These are phyloP conservation scores for Ustilago lituana DNA, from an alignment of 1,284 basidiomycete species.

Conservation along the genomic window DNA sequence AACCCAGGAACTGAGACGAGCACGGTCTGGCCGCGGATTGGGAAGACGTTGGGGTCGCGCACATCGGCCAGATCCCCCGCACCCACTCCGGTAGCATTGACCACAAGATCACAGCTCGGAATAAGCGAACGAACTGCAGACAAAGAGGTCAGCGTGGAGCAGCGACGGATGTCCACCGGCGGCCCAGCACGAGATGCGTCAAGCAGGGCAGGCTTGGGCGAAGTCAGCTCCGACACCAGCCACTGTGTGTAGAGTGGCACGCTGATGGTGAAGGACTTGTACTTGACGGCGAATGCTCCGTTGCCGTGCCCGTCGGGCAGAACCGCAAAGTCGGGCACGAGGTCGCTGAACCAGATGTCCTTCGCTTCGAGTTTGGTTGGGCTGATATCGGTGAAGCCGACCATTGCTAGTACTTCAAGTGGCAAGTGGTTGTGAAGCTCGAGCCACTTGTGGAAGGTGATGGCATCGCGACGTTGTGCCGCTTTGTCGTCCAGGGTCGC, in stretches of 20 bases:
- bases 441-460: constrained; percentile 48
- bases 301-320: constrained; percentile 15
- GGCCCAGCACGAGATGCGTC: constrained; percentile 24
- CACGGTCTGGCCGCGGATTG: constrained; percentile 86
- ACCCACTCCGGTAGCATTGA: constrained; percentile 70
- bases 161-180: constrained; percentile 40
- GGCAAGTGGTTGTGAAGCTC: constrained; percentile 39
- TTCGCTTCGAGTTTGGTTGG: constrained; percentile 25
- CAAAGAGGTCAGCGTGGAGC: constrained; percentile 26
- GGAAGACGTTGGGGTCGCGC: constrained; percentile 80
- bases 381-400: constrained; percentile 49
- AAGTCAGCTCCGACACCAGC: constrained; percentile 48
- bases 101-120: constrained; percentile 59
- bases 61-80: constrained; percentile 54
- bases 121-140: constrained; percentile 22
- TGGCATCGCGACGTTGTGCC: constrained; percentile 34
- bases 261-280: constrained; percentile 50
- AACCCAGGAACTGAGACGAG: constrained; percentile 76
- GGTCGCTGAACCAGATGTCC: constrained; percentile 47
- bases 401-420: constrained; percentile 41
- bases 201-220: constrained; percentile 5
- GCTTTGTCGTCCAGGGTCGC: constrained; percentile 64
- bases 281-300: constrained; percentile 37
- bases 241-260: constrained; percentile 53
- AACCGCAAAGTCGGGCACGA: constrained; percentile 36